Evolutionary conservation across 2,329 filamentous ascomycete genomes (phyloP).

Genomic region (Penicillium olsonii): DNA sequence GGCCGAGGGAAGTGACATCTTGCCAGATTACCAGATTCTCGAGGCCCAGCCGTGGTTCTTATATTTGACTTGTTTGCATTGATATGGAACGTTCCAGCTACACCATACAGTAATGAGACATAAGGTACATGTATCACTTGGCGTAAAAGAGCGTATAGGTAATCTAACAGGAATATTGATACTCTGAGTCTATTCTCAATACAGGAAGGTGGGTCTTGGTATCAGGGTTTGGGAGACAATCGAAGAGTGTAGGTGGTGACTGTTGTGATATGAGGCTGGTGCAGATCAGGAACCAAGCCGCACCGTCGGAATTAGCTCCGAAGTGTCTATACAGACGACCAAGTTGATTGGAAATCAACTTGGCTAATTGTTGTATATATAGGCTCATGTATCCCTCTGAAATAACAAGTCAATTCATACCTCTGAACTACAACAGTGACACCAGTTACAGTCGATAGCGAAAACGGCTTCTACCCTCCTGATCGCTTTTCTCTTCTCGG

Average conservation of each 20-base stretch:
- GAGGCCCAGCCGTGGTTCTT: background rate
- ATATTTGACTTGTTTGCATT: no score
- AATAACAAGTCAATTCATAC: background rate
- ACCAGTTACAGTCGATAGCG: no score
- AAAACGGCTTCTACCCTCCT: no score
- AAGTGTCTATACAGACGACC: background rate
- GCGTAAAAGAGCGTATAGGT: background rate
- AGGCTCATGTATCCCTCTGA: background rate
- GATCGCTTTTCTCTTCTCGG: no score
- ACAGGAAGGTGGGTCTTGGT: background rate
- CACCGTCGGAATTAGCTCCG: background rate
- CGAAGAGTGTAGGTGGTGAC: background rate
- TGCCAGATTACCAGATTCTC: background rate
- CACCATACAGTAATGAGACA: no score
- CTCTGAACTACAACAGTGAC: background rate
- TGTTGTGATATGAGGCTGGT: background rate
- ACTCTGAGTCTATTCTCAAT: background rate
- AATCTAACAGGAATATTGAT: background rate
- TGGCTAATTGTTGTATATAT: background rate
- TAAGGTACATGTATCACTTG: no score
- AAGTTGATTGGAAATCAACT: background rate
- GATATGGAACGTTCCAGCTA: no score
- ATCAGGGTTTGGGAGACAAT: constrained; percentile 11
- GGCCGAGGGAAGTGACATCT: background rate
- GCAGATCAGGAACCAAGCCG: background rate